phyloP scores from a whole-genome alignment of 2,329 filamentous ascomycete genomes.

The Huntiella decipiens region DNA sequence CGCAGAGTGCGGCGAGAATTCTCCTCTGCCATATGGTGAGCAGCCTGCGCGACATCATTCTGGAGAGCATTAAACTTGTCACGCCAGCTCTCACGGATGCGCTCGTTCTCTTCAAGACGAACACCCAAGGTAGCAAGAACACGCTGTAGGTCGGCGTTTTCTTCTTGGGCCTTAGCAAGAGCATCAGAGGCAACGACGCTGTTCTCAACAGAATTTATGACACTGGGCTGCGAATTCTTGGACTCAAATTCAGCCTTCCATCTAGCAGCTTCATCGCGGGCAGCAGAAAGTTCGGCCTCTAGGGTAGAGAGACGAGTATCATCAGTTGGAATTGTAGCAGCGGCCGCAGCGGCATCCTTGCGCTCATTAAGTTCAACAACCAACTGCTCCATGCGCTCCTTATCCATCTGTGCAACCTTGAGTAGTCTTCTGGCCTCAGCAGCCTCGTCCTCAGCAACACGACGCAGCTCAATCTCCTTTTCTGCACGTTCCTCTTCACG shows the following conservation, averaged over 20 bases:
- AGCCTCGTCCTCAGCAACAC: slow-evolving; percentile 52
- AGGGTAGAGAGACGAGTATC: slow-evolving; percentile 46
- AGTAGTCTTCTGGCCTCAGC: slow-evolving; percentile 54
- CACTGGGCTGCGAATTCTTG: slow-evolving; percentile 16
- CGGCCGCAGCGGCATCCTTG: slow-evolving; percentile 13
- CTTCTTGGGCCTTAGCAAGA: slow-evolving; percentile 36
- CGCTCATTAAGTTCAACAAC: slow-evolving; percentile 48
- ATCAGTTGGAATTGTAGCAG: slow-evolving; percentile 20
- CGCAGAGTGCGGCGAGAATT: slow-evolving; percentile 61
- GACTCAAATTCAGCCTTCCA: slow-evolving; percentile 45
- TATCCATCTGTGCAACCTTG: slow-evolving; percentile 52
- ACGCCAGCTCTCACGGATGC: slow-evolving; percentile 67
- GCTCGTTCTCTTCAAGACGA: slow-evolving; percentile 72
- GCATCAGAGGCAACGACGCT: slow-evolving; percentile 38
- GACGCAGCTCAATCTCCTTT: slow-evolving; percentile 41
- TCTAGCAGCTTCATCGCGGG: slow-evolving; percentile 37
- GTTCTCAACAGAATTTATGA: slow-evolving; percentile 27
- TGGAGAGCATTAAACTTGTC: slow-evolving; percentile 71
- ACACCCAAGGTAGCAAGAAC: slow-evolving; percentile 54
- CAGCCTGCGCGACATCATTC: slow-evolving; percentile 64
- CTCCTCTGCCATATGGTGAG: slow-evolving; percentile 64
- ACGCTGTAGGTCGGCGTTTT: slow-evolving; percentile 56
- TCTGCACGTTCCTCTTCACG: slow-evolving; percentile 45
- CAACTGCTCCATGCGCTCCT: slow-evolving; percentile 44
- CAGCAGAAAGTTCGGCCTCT: slow-evolving; percentile 40